These are phyloP conservation scores for Meyerozyma sp. DNA, from an alignment of 1,139 yeast species.

Conservation along the genomic window DNA sequence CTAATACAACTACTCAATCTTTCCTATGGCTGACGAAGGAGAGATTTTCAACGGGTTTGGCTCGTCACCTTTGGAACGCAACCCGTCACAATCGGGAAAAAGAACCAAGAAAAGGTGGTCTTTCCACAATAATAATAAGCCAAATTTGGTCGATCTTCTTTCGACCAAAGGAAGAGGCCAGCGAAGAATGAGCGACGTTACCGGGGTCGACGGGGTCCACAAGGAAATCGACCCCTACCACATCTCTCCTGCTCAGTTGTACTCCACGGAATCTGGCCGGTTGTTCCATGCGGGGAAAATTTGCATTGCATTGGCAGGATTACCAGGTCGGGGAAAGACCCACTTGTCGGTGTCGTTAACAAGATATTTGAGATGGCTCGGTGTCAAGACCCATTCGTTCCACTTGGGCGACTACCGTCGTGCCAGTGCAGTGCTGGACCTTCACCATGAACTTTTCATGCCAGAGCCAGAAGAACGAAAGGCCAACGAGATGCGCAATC, in stretches of 20 bases:
- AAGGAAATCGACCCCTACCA: conserved; percentile 44
- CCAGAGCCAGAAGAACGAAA: conserved; percentile 52
- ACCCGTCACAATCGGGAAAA: conserved; percentile 18
- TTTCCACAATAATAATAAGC: conserved; percentile 32
- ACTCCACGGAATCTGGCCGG: conserved; percentile 85
- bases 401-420: conserved; percentile 92
- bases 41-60: conserved; percentile 40
- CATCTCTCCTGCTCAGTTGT: conserved; percentile 80
- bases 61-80: conserved; percentile 26
- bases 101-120: conserved; percentile 43
- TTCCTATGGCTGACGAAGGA: conserved; percentile 17
- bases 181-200: conserved; percentile 38
- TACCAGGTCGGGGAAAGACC: conserved; percentile 96
- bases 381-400: conserved; percentile 87
- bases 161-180: conserved; percentile 16
- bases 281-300: conserved; percentile 95
- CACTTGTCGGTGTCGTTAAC: conserved; percentile 88
- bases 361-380: conserved; percentile 89
- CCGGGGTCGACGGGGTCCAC: conserved; percentile 52
- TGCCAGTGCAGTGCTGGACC: conserved; percentile 45
- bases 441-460: conserved; percentile 69
- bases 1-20: neutral
- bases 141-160: conserved; percentile 29
- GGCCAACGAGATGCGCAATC: conserved; percentile 51
- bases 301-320: conserved; percentile 82